Percentiles rank a stretch among this genome's conserved stretches.
phyloP scores from a whole-genome alignment of 2,329 filamentous ascomycete species.

The Madurella mycetomatis region DNA sequence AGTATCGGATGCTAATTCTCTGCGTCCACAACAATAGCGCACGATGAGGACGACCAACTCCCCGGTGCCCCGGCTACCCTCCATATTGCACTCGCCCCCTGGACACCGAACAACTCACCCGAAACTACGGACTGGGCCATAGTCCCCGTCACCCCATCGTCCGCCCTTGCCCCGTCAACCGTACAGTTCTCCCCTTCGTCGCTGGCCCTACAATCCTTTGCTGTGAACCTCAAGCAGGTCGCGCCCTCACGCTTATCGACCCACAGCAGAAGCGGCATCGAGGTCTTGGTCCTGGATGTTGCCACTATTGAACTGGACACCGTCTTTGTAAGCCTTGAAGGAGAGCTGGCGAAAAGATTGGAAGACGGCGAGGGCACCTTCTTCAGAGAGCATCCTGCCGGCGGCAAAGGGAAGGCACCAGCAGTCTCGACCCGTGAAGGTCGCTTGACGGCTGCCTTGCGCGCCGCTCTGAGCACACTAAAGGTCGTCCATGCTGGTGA shows the following conservation, averaged over 20 bases:
- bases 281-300: conserved; percentile 79
- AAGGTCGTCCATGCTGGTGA: conserved; percentile 82
- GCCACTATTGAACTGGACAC: conserved; percentile 75
- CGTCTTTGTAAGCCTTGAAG: conserved; percentile 81
- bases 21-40: conserved; percentile 23
- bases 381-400: conserved; percentile 57
- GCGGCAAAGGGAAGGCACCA: conserved; percentile 35
- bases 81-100: conserved; percentile 70
- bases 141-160: conserved; percentile 65
- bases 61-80: conserved; percentile 40
- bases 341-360: conserved; percentile 70
- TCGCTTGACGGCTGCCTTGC: conserved; percentile 61
- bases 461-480: conserved; percentile 67
- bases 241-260: conserved; percentile 71
- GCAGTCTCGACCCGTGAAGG: conserved; percentile 44
- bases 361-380: conserved; percentile 82
- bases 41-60: conserved; percentile 28
- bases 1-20: conserved; percentile 17
- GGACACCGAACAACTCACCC: conserved; percentile 55
- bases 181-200: conserved; percentile 73
- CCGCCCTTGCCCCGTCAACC: conserved; percentile 67
- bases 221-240: conserved; percentile 65
- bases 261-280: conserved; percentile 71
- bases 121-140: conserved; percentile 77
- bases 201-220: conserved; percentile 72